Percentiles rank a stretch among this genome's conserved stretches.
phyloP scores from a whole-genome alignment of 495 filamentous ascomycete genomes.

The Neurospora sp. region DNA sequence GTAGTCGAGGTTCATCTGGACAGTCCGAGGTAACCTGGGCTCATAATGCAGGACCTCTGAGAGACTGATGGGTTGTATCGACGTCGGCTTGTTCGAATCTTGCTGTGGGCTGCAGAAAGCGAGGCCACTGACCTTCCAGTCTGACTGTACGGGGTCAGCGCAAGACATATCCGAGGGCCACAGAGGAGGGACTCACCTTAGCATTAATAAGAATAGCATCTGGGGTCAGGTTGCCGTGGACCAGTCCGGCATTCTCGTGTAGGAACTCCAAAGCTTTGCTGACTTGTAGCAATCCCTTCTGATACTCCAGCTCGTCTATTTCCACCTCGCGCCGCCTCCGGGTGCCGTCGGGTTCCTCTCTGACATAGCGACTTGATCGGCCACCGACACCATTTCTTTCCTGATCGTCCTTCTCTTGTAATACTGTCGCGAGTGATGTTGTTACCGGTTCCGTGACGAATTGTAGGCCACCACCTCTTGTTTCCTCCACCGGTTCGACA shows the following conservation, averaged over 20 bases:
- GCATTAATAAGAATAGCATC: slow-evolving; percentile 92
- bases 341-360: slow-evolving; percentile 66
- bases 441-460: slow-evolving; percentile 90
- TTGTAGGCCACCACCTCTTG: slow-evolving; percentile 78
- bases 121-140: slow-evolving; percentile 95
- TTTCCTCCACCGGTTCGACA: slow-evolving; percentile 92
- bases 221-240: slow-evolving; percentile 90
- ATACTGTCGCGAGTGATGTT: slow-evolving; percentile 68
- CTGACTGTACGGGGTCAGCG: slow-evolving; percentile 47
- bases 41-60: slow-evolving; percentile 79
- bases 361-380: slow-evolving; percentile 67
- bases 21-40: slow-evolving; percentile 67
- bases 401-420: slow-evolving; percentile 87
- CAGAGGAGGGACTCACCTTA: slow-evolving; percentile 47
- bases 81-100: slow-evolving; percentile 55
- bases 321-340: slow-evolving; percentile 74
- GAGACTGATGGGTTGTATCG: slow-evolving; percentile 64
- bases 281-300: slow-evolving; percentile 88
- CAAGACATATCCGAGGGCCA: slow-evolving; percentile 6
- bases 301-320: slow-evolving; percentile 95
- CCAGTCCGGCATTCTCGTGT: slow-evolving; percentile 88
- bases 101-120: slow-evolving; percentile 76
- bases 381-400: slow-evolving; percentile 59
- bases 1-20: slow-evolving; percentile 88
- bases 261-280: slow-evolving; percentile 93